Percentiles rank a stretch among this genome's conserved stretches.
phyloP scores from a whole-genome alignment of 139 green algal species.

The Chlamydomonas sphaeroides region DNA sequence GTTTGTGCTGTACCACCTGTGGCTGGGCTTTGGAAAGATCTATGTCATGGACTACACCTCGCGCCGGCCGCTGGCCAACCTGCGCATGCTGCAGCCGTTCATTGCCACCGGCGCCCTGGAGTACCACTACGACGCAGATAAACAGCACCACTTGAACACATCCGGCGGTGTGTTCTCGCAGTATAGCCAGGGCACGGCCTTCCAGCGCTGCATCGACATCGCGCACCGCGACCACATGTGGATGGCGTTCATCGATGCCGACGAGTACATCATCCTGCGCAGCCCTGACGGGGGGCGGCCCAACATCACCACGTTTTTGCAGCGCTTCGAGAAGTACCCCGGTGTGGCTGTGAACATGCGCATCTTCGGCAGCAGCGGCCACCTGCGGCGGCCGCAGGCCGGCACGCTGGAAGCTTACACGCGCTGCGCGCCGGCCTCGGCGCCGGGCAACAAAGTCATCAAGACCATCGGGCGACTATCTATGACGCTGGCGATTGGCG shows the following conservation, averaged over 20 bases:
- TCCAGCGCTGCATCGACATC: constrained; percentile 39
- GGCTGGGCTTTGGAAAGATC: constrained; percentile 39
- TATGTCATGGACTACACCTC: constrained; percentile 41
- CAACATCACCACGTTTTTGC: constrained; percentile 50
- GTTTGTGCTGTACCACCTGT: constrained; percentile 31
- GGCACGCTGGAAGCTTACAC: constrained; percentile 50
- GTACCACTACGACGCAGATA: constrained; percentile 33
- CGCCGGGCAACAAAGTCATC: constrained; percentile 45
- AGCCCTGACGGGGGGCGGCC: not conserved
- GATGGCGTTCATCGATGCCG: constrained; percentile 66
- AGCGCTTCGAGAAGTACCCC: constrained; percentile 47
- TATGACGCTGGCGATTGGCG: constrained; percentile 39
- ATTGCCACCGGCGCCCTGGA: constrained; percentile 5
- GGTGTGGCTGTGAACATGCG: constrained; percentile 60
- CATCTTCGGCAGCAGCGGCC: constrained; percentile 58
- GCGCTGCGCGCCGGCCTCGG: constrained; percentile 26
- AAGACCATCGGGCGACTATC: constrained; percentile 45
- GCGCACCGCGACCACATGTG: constrained; percentile 44
- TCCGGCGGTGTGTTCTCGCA: not conserved
- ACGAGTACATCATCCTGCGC: constrained; percentile 63
- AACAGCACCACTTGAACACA: not conserved
- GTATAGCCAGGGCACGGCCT: constrained; percentile 29
- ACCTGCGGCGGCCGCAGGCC: constrained; percentile 20
- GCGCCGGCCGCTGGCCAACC: not conserved
- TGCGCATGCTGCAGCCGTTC: constrained; percentile 21